These are phyloP conservation scores for Melampsora americana DNA, from an alignment of 1,284 basidiomycete species.

Conservation along the genomic window DNA sequence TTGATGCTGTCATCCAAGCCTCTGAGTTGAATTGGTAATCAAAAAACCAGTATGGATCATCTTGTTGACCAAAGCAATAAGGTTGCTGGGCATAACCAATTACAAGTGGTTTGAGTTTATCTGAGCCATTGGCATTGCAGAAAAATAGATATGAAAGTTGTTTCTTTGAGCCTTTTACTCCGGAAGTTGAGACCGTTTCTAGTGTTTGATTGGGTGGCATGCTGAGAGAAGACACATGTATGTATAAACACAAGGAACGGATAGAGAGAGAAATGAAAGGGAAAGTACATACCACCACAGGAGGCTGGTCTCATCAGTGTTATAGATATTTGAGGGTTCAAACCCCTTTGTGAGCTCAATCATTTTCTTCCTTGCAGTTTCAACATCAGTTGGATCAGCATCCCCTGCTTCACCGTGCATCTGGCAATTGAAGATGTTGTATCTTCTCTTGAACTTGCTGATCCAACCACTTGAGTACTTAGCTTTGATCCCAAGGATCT, in stretches of 20 bases:
- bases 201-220: not conserved
- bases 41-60: not conserved
- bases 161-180: not conserved
- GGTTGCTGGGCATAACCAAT: not conserved
- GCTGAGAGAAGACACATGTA: not conserved
- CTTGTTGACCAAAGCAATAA: not conserved
- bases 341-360: not conserved
- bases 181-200: not conserved
- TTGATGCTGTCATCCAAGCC: not conserved
- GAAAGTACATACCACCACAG: not conserved
- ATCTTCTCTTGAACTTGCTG: conserved; percentile 1
- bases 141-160: not conserved
- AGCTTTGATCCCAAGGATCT: not conserved
- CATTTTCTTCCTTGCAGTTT: conserved; percentile 1
- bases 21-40: not conserved
- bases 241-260: not conserved
- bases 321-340: not conserved
- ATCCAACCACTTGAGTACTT: not conserved
- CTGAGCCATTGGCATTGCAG: conserved; percentile 1
- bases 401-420: not conserved
- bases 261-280: not conserved
- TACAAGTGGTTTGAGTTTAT: not conserved
- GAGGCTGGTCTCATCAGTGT: not conserved
- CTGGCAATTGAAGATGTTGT: not conserved
- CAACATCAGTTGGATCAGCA: not conserved